Base-by-base conservation (phyloP, 1,284 basidiomycete species). In the Malassezia vespertilionis region DNA sequence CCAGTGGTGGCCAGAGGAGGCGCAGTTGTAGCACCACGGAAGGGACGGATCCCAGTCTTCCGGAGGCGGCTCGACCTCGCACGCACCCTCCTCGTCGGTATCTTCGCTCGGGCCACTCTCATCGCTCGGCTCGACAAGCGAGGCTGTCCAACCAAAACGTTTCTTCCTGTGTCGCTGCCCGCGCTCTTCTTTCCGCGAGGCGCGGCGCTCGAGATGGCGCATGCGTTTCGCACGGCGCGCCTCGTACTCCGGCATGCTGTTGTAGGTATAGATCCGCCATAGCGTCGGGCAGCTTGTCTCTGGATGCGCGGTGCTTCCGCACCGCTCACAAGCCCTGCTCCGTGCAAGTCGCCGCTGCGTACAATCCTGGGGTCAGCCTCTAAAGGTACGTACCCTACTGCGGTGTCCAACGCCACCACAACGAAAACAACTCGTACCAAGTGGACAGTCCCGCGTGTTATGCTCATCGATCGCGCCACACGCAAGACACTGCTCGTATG, bases 321-420 rank as follows among this genome's bases (percentile, higher is more conserved):
- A 91, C 21, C 84, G 77, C 51, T 80, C 78, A 65, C 87, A 91
- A 36, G 81, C 78, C 0, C 53, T 53, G 18, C 44, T 7, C 11
- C 35, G 23, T 12, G 10, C 31, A 1, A 45, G 40, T n/a, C 58
- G 26, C 2, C 57, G 58, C 18, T 52, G 47, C 0, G 84, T 83
- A 65, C 87, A 91, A 22, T 80, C 80, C 82, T 86, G 54, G n/a
- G 11, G 28, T 34, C 10, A 57, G 32, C 24, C 5, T 5, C 22
- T 21, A 5, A 9, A 35, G 17, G 12, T 35, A n/a, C 27, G 66
- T 77, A 47, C 54, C 83, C 83, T 76, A 53, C 78, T 82, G 39
- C 86, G 78, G 65, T 93, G 87, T 0, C 88, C 88, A 62, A 83
- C 82, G 77, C 82, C 82, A 22, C 85, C 85, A 62, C 88, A 93